These are phyloP conservation scores for Macrotyloma uniflorum DNA, from an alignment of 306 rosid genomes.

Conservation along the genomic window DNA sequence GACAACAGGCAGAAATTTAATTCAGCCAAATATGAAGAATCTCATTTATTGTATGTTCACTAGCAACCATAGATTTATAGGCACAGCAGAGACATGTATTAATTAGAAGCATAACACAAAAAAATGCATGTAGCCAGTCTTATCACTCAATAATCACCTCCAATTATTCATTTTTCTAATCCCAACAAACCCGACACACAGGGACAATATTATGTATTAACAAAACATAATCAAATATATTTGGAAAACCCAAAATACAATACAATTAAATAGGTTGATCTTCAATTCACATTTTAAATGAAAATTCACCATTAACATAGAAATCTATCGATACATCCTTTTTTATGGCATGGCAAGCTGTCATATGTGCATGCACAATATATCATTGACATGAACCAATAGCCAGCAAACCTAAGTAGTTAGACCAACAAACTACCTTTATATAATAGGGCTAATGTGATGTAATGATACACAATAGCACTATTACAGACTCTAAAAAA, in stretches of 20 bases:
- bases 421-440: slow-evolving; percentile 11
- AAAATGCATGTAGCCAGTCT: background rate
- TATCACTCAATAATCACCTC: slow-evolving; percentile 22
- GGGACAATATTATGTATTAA: background rate
- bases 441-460: background rate
- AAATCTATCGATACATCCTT: background rate
- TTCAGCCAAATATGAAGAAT: slow-evolving; percentile 12
- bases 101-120: slow-evolving; percentile 17
- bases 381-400: slow-evolving; percentile 10
- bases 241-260: slow-evolving; percentile 4
- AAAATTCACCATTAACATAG: slow-evolving; percentile 11
- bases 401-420: slow-evolving; percentile 11
- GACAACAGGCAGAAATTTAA: background rate
- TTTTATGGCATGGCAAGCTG: slow-evolving; percentile 19
- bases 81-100: background rate
- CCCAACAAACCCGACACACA: slow-evolving; percentile 13
- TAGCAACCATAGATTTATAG: slow-evolving; percentile 19
- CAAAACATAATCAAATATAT: slow-evolving; percentile 10
- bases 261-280: slow-evolving; percentile 20
- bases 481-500: slow-evolving; percentile 21
- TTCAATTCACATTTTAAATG: slow-evolving; percentile 19
- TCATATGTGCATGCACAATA: background rate
- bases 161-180: slow-evolving; percentile 4
- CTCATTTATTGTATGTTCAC: background rate
- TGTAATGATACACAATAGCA: slow-evolving; percentile 16